Percentiles rank a stretch among this genome's conserved stretches.
Conservation (phyloP, 768 basidiomycete genomes). For the Candolleomyces eurysporus region DNA sequence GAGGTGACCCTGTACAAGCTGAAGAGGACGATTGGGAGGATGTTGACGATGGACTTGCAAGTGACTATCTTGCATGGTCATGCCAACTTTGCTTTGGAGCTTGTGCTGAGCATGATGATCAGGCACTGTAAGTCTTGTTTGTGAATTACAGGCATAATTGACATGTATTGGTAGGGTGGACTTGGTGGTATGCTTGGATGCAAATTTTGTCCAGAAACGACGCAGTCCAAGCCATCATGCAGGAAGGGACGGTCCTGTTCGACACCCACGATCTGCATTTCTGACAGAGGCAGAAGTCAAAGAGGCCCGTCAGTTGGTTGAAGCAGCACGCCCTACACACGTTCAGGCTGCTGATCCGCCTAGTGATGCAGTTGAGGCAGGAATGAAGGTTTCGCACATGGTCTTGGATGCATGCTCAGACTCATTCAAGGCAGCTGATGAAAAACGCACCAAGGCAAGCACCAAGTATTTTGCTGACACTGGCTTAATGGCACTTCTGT, state of each 20-base stretch:
- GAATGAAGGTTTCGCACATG: constrained; percentile 11
- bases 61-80: constrained; percentile 16
- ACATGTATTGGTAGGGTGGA: constrained; percentile 16
- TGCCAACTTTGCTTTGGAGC: constrained; percentile 19
- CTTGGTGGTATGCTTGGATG: constrained; percentile 30
- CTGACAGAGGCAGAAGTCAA: background rate
- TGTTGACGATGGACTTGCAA: background rate
- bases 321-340: background rate
- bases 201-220: constrained; percentile 32
- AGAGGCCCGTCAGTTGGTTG: background rate
- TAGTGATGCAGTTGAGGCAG: constrained; percentile 3
- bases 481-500: constrained; percentile 31
- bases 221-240: constrained; percentile 2
- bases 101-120: constrained; percentile 6
- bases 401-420: background rate
- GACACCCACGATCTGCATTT: background rate
- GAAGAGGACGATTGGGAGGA: background rate
- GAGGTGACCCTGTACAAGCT: background rate
- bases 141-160: background rate
- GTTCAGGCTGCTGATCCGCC: background rate
- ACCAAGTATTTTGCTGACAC: constrained; percentile 23
- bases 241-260: background rate
- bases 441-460: constrained; percentile 14
- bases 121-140: constrained; percentile 8
- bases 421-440: constrained; percentile 21